A percentile compares a stretch with the other conserved stretches of the same genome.
phyloP scores from a whole-genome alignment of 257 asterid species.

The Solanum rostratum region DNA sequence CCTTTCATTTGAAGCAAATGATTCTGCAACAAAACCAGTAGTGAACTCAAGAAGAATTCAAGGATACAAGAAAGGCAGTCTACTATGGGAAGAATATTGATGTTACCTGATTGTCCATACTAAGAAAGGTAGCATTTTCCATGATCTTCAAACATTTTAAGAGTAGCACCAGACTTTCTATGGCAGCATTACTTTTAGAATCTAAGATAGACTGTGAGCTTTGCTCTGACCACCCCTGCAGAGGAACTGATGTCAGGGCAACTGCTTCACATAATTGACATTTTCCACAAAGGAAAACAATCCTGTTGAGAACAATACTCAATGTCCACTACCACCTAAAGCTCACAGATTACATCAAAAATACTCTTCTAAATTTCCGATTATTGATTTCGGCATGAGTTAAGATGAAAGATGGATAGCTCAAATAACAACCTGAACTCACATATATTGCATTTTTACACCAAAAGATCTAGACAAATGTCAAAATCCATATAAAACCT shows the following conservation, averaged over 20 bases:
- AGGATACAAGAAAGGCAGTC: neutral
- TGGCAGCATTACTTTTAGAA: constrained; percentile 23
- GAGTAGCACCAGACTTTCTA: constrained; percentile 51
- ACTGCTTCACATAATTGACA: neutral
- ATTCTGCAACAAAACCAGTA: constrained; percentile 29
- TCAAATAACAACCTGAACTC: neutral
- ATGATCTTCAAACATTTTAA: constrained; percentile 66
- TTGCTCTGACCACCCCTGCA: constrained; percentile 53
- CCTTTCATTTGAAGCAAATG: constrained; percentile 79
- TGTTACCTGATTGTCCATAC: constrained; percentile 60
- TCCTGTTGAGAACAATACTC: neutral
- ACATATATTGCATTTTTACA: neutral
- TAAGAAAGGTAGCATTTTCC: constrained; percentile 78
- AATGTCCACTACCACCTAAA: neutral
- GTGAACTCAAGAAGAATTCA: neutral
- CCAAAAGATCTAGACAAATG: neutral
- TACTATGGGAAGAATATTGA: neutral
- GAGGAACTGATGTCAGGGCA: neutral
- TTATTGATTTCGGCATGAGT: neutral
- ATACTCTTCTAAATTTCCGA: neutral
- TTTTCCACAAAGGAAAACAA: neutral
- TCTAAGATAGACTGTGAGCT: constrained; percentile 21
- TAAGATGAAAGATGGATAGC: neutral
- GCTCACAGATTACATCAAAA: neutral
- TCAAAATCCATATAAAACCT: neutral